Percentiles rank a stretch among this genome's conserved stretches.
phyloP scores from a whole-genome alignment of 2,329 filamentous ascomycete species.

The Aspergillus pseudonomiae region DNA sequence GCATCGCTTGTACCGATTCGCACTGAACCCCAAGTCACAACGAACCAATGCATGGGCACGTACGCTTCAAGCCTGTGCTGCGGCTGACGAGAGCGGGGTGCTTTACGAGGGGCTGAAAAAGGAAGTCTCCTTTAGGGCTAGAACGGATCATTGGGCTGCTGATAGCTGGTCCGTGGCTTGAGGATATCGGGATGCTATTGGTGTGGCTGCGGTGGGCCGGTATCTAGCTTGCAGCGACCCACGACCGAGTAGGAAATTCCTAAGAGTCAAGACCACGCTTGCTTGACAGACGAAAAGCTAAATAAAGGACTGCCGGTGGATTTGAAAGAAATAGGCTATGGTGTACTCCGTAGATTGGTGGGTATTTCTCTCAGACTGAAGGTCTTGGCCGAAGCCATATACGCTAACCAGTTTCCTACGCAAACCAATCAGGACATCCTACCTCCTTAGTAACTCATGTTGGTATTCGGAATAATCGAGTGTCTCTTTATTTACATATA shows the following conservation, averaged over 20 bases:
- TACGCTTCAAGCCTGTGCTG: neutral
- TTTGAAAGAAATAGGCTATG: no score
- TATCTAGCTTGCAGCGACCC: neutral
- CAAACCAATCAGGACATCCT: no score
- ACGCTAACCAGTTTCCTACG: no score
- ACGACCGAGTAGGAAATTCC: neutral
- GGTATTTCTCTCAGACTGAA: no score
- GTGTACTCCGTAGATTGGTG: no score
- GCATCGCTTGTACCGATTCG: neutral
- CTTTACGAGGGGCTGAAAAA: neutral
- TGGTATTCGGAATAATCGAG: no score
- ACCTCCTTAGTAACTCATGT: no score
- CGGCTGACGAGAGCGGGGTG: neutral
- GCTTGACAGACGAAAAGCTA: neutral
- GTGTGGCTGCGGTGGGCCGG: neutral
- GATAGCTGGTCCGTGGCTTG: neutral
- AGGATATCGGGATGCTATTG: neutral
- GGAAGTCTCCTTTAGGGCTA: neutral
- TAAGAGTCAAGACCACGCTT: neutral
- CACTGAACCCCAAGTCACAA: neutral
- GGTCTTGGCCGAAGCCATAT: no score
- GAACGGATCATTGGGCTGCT: neutral
- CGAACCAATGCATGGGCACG: neutral
- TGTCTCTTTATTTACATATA: no score
- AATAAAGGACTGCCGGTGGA: neutral